Percentiles rank a stretch among this genome's conserved stretches.
Evolutionary conservation across 352 stramenopile species (phyloP).

Genomic region (Pythium periplocum): DNA sequence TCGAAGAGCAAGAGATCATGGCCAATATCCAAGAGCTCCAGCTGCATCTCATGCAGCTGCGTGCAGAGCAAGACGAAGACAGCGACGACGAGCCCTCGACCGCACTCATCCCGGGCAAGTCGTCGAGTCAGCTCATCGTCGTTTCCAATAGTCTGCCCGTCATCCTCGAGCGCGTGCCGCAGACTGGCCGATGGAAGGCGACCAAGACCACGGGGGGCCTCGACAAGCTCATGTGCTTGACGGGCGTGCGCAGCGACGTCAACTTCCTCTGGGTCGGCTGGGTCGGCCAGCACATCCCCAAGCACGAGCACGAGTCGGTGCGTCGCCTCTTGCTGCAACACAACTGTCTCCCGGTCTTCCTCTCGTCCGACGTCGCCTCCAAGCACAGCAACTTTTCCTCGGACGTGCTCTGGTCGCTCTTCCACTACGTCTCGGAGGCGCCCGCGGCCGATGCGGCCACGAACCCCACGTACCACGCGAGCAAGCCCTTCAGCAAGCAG

Average conservation of each 20-base stretch:
- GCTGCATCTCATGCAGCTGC: conserved; percentile 77
- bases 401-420: conserved; percentile 88
- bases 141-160: conserved; percentile 87
- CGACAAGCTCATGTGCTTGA: conserved; percentile 81
- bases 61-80: conserved; percentile 55
- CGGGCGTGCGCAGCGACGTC: conserved; percentile 52
- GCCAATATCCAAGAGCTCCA: conserved; percentile 89
- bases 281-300: conserved; percentile 84
- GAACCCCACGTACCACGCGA: conserved; percentile 38
- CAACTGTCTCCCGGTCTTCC: conserved; percentile 85
- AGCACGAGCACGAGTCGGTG: conserved; percentile 73
- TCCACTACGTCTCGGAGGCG: conserved; percentile 84
- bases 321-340: conserved; percentile 74
- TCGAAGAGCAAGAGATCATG: conserved; percentile 86
- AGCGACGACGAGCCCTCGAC: conserved; percentile 43
- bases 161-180: conserved; percentile 58
- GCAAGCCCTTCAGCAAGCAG: conserved; percentile 84
- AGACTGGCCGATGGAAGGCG: conserved; percentile 78
- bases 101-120: not conserved
- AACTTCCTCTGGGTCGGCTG: conserved; percentile 87
- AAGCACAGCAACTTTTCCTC: conserved; percentile 87
- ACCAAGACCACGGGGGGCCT: conserved; percentile 83
- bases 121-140: conserved; percentile 69
- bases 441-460: conserved; percentile 35
- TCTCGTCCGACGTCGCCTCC: conserved; percentile 76